Evolutionary conservation across 2,329 filamentous ascomycete genomes (phyloP).

Genomic region (Sordariomycetes sp.): DNA sequence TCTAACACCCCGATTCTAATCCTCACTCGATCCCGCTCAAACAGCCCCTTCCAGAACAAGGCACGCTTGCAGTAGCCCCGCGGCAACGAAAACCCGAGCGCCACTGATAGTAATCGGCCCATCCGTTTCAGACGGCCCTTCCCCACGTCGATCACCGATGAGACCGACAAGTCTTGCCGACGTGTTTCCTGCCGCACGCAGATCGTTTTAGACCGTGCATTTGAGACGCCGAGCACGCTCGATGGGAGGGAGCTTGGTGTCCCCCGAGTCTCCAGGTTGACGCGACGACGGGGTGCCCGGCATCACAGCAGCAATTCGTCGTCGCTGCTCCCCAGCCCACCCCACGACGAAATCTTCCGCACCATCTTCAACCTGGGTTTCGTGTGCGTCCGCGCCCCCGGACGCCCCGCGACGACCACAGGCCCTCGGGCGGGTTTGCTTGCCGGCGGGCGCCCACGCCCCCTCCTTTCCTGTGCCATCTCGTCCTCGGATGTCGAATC

Average conservation of each 20-base stretch:
- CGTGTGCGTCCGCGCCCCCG: background rate
- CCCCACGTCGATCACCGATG: background rate
- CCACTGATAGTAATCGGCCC: background rate
- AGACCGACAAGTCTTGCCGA: no score
- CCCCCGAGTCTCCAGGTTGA: background rate
- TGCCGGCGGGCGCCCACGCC: background rate
- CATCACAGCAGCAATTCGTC: slow-evolving; percentile 1
- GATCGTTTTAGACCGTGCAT: no score
- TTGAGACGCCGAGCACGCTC: no score
- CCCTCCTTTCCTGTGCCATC: background rate
- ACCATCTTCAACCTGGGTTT: background rate
- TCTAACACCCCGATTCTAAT: no score
- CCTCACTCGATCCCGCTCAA: no score
- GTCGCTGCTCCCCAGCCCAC: background rate
- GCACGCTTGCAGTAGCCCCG: background rate
- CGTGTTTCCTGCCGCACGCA: no score
- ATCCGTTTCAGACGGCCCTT: background rate
- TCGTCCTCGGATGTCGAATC: background rate
- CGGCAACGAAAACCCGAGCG: background rate
- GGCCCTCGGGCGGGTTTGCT: background rate
- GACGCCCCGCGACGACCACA: background rate
- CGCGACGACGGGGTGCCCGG: background rate
- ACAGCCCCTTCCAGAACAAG: background rate
- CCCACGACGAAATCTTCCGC: slow-evolving; percentile 4
- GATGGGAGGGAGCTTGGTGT: no score